Evolutionary conservation across 1,284 basidiomycete species (phyloP), one percentile per base, ranked within the genome.

Genomic region (Entoloma clypeatum): DNA sequence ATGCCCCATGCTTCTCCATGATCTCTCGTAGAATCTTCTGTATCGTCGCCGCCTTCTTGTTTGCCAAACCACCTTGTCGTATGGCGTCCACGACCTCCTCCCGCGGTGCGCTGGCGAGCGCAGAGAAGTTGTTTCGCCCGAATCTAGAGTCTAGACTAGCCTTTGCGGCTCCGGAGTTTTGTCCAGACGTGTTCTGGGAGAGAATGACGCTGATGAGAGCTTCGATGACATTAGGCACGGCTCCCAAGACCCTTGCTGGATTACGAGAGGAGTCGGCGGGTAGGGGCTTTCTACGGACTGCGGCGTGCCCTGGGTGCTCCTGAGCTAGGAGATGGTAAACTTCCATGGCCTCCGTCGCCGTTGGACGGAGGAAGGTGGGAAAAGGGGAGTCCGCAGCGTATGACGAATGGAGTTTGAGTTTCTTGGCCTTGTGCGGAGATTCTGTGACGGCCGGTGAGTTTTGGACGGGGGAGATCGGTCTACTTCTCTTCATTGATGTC

Each of bases 21-120:
- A 83, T 65, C 5, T 72, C 64, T 4, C 52, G 44, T 14, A 86
- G 60, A 1, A 85, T 65, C 17, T 64, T 71, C 56, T 82, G 76
- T 41, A 90, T 88, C 25, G 75, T 79, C 35, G 68, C 75, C 0
- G 78, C 75, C 56, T 91, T 91, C 60, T 79, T 81, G 52, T 81
- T 80, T 30, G 84, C 84, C 5, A 90, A 68, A 0, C 87, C 87
- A 9, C 86, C 86, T 14, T 71, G 74, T 29, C 73, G 68, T 43
- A 89, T 81, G 0, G 81, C 70, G 5, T 80, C 74, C 4, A 75
- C 76, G 16, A 90, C 62, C 33, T 68, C 67, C 4, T 61, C 63
- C 32, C 65, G 64, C 1, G 73, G 68, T 1, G 81, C 79, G 0
- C 54, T 47, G 1, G 74, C 77, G 36, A 89, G 79, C 1, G 71